phyloP scores from a whole-genome alignment of 306 rosid species.

The Dalbergia cochinchinensis region DNA sequence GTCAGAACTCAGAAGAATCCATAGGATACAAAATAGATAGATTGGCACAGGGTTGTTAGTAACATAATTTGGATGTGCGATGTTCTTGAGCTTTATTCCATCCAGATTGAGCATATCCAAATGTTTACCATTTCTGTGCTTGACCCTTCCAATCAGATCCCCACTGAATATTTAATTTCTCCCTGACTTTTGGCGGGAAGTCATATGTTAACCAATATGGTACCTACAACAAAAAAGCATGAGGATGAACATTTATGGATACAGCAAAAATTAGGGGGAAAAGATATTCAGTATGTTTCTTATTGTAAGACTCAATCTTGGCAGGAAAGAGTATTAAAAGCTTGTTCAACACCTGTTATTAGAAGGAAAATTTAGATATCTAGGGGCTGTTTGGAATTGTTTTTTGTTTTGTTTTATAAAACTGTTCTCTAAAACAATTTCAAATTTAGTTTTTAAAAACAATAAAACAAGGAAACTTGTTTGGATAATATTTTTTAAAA shows the following conservation, averaged over 20 bases:
- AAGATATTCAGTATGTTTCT: slow-evolving; percentile 2
- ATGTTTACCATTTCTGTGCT: slow-evolving; percentile 87
- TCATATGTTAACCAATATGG: slow-evolving; percentile 94
- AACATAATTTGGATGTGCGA: slow-evolving; percentile 4
- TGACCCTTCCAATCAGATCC: slow-evolving; percentile 96
- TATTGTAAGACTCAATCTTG: background rate
- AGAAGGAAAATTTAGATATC: slow-evolving; percentile 7
- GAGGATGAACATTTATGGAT: slow-evolving; percentile 31
- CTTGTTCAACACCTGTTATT: background rate
- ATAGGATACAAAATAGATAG: slow-evolving; percentile 14
- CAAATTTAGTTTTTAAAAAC: too few species aligned
- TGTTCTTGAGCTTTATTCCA: slow-evolving; percentile 26
- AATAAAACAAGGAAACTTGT: too few species aligned
- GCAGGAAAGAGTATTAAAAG: background rate
- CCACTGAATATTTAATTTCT: slow-evolving; percentile 71
- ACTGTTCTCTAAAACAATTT: too few species aligned
- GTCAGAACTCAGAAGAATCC: background rate
- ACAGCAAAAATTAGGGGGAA: background rate
- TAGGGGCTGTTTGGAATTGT: too few species aligned
- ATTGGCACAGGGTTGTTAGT: slow-evolving; percentile 4
- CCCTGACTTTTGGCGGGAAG: slow-evolving; percentile 86
- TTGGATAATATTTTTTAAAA: too few species aligned
- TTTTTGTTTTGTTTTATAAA: too few species aligned
- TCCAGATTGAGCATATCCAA: slow-evolving; percentile 29
- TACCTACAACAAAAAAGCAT: slow-evolving; percentile 57